phyloP scores from a whole-genome alignment of 129 eudicot genomes.

The Ambrosia trifida region DNA sequence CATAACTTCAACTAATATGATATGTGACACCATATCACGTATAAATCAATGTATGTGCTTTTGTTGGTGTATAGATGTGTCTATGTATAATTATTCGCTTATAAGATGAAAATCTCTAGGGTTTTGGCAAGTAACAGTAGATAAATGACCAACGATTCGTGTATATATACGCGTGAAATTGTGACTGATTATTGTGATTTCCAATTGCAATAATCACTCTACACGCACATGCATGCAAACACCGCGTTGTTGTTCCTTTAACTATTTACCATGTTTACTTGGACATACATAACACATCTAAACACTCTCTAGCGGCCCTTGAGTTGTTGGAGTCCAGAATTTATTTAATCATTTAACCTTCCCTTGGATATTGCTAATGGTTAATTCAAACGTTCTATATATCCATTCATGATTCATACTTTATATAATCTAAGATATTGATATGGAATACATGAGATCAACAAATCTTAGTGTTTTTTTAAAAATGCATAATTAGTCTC shows the following conservation, averaged over 20 bases:
- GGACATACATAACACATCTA: neutral
- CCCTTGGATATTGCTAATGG: neutral
- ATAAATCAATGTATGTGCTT: too few species aligned
- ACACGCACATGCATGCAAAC: neutral
- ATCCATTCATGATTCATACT: neutral
- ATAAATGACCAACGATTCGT: too few species aligned
- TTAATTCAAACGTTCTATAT: neutral
- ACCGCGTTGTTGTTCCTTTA: neutral
- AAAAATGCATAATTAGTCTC: too few species aligned
- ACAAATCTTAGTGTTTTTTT: neutral
- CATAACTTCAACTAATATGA: too few species aligned
- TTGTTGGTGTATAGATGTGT: too few species aligned
- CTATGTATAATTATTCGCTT: too few species aligned
- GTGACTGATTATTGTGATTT: too few species aligned
- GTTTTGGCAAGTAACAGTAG: too few species aligned
- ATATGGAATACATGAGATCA: neutral
- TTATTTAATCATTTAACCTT: neutral
- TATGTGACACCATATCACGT: too few species aligned
- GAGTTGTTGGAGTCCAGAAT: neutral
- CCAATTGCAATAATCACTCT: neutral
- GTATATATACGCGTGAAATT: too few species aligned
- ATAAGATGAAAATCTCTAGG: too few species aligned
- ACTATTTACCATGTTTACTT: neutral
- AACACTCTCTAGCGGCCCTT: neutral
- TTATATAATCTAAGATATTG: neutral